A percentile compares a stretch with the other conserved stretches of the same genome.
phyloP scores from a whole-genome alignment of 2,329 filamentous ascomycete species.

The Fusarium drepaniforme region DNA sequence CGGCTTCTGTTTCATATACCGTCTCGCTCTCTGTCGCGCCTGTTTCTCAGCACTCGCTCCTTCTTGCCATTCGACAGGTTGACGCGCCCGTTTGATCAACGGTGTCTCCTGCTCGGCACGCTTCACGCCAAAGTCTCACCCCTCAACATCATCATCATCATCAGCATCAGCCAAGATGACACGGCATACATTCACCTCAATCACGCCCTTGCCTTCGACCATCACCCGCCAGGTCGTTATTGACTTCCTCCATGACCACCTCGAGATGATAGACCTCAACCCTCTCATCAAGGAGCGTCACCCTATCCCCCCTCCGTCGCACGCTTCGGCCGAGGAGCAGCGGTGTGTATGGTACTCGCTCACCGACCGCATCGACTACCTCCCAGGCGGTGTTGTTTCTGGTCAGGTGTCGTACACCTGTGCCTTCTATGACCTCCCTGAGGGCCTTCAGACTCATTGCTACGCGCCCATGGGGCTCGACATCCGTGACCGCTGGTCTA shows the following conservation, averaged over 20 bases:
- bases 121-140: background rate
- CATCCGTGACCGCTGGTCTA: conserved; percentile 81
- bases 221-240: conserved; percentile 79
- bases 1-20: conserved; percentile 1
- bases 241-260: conserved; percentile 81
- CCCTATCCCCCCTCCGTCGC: conserved; percentile 74
- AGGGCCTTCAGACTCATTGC: conserved; percentile 84
- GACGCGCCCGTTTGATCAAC: background rate
- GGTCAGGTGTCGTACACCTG: conserved; percentile 82
- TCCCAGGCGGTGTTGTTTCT: conserved; percentile 74
- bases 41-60: conserved; percentile 7
- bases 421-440: conserved; percentile 80
- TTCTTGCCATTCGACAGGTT: conserved; percentile 4
- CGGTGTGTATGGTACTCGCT: conserved; percentile 82
- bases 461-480: conserved; percentile 87
- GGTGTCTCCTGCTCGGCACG: background rate
- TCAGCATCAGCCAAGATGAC: conserved; percentile 32
- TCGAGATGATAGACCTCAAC: conserved; percentile 89
- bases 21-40: background rate
- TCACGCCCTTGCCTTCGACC: conserved; percentile 79
- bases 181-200: conserved; percentile 77
- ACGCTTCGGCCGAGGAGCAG: conserved; percentile 78
- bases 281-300: conserved; percentile 82
- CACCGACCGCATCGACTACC: conserved; percentile 81
- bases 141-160: conserved; percentile 1